Base-by-base conservation (phyloP, 768 basidiomycete genomes). In the Xerocomellus amylosporus region DNA sequence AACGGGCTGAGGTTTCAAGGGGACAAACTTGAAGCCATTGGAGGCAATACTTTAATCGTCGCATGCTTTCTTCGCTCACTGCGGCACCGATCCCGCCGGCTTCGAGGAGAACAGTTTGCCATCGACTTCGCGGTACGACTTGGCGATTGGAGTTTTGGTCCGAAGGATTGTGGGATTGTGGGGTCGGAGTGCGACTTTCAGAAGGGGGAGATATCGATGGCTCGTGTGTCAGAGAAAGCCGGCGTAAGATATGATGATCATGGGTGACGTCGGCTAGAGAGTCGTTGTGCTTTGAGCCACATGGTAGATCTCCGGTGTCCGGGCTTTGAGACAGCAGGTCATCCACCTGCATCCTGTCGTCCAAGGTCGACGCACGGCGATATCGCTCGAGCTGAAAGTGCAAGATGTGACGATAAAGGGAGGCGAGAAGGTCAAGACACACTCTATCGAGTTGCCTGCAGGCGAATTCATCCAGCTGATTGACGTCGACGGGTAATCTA, bases 41-140 rank as follows among this genome's bases (percentile, higher is more conserved):
- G 28, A 96, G 67, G 71, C 90, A 93, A 65, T 94, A 95, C 66
- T 85, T 85, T 38, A 96, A 71, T 49, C 88, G 77, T 51, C 89
- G 77, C 88, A 96, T 89, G 64, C 86, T 93, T 70, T 95, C 93
- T 58, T 94, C 92, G 68, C 91, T 93, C 31, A 95, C 76, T 8
- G 93, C 93, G 0, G 90, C 91, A 53, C 91, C 82, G 33, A 96
- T 76, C 0, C 93, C 93, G 14, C 93, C 91, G 2, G 91, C 93
- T 71, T 95, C 93, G 22, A 88, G 76, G 38, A 95, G 73, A 26
- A 94, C 80, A 0, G 87, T 82, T 61, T 93, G 91, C 92, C 90
- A 93, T 39, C 88, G 77, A 68, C 88, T 88, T n/a, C 91, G 79
- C 45, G 81, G 82, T 1, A 79, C 82, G 10, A 90, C 82, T 64